phyloP scores from a whole-genome alignment of 2,329 filamentous ascomycete species.

The Colletotrichum lini region DNA sequence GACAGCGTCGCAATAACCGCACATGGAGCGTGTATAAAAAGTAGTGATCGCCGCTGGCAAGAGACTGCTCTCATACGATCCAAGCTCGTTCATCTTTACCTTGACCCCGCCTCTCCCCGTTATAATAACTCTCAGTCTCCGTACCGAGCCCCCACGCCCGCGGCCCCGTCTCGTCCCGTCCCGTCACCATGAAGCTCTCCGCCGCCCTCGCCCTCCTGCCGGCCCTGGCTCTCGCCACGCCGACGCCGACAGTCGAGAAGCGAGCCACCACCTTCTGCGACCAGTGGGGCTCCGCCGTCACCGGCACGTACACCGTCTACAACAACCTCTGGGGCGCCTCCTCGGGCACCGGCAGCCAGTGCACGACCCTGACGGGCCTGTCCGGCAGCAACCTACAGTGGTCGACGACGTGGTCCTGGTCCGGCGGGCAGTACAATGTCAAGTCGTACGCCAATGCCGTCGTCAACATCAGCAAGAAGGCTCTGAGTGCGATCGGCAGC shows the following conservation, averaged over 20 bases:
- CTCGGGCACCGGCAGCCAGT: slow-evolving; percentile 55
- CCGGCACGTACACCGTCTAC: slow-evolving; percentile 50
- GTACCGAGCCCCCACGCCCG: background rate
- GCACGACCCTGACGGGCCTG: slow-evolving; percentile 55
- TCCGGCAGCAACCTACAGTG: slow-evolving; percentile 53
- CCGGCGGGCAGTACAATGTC: slow-evolving; percentile 54
- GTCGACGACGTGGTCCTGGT: slow-evolving; percentile 58
- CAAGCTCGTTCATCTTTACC: background rate
- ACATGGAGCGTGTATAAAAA: slow-evolving; percentile 3
- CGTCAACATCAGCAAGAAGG: slow-evolving; percentile 46
- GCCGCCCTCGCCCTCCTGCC: slow-evolving; percentile 38
- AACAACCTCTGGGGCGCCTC: slow-evolving; percentile 59
- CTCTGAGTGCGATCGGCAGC: slow-evolving; percentile 50
- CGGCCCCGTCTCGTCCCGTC: background rate
- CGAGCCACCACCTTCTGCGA: slow-evolving; percentile 45
- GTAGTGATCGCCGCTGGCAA: too few relatives aligned
- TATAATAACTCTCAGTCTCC: background rate
- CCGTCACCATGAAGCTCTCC: slow-evolving; percentile 42
- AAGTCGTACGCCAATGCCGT: slow-evolving; percentile 60
- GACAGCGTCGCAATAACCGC: background rate
- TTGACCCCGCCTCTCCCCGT: too few relatives aligned
- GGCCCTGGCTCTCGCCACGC: slow-evolving; percentile 37
- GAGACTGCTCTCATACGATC: background rate
- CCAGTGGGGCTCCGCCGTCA: slow-evolving; percentile 45
- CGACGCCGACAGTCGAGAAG: slow-evolving; percentile 40